Conservation (phyloP, 768 basidiomycete genomes). For the Xerocomus potaroensis region DNA sequence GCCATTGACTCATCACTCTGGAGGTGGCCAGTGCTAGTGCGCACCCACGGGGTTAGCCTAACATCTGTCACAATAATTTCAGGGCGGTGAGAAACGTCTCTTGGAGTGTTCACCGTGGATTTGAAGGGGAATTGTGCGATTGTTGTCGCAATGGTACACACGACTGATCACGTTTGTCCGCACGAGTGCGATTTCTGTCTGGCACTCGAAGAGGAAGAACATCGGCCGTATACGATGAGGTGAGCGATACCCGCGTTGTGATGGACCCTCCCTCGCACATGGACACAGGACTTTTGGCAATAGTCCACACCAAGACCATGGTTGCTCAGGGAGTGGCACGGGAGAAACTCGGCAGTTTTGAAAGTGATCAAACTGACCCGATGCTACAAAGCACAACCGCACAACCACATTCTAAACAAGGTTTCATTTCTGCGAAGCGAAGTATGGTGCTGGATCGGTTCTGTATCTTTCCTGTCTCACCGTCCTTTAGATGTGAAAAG, state of each 20-base stretch:
- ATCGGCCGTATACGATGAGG: constrained; percentile 43
- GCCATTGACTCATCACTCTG: too few relatives aligned
- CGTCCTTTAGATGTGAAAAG: constrained; percentile 39
- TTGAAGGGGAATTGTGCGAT: constrained; percentile 41
- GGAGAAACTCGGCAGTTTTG: too few relatives aligned
- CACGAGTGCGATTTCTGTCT: constrained; percentile 40
- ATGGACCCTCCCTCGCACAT: too few relatives aligned
- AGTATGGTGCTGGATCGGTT: constrained; percentile 25
- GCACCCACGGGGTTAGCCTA: constrained; percentile 50
- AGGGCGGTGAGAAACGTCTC: constrained; percentile 25
- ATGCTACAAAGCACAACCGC: constrained; percentile 38
- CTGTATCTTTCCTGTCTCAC: background rate
- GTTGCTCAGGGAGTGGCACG: too few relatives aligned
- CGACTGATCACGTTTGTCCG: constrained; percentile 45
- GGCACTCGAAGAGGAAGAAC: constrained; percentile 26
- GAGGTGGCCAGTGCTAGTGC: too few relatives aligned
- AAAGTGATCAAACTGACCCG: constrained; percentile 44
- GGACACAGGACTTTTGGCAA: too few relatives aligned
- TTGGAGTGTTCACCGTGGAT: constrained; percentile 42
- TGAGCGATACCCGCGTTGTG: constrained; percentile 26
- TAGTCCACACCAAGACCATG: too few relatives aligned
- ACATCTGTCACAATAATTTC: constrained; percentile 47
- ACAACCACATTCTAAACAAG: constrained; percentile 44
- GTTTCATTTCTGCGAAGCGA: constrained; percentile 54
- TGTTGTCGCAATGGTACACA: constrained; percentile 49